Conservation (phyloP, 2,329 filamentous ascomycete species). For the Penicillium freii region DNA sequence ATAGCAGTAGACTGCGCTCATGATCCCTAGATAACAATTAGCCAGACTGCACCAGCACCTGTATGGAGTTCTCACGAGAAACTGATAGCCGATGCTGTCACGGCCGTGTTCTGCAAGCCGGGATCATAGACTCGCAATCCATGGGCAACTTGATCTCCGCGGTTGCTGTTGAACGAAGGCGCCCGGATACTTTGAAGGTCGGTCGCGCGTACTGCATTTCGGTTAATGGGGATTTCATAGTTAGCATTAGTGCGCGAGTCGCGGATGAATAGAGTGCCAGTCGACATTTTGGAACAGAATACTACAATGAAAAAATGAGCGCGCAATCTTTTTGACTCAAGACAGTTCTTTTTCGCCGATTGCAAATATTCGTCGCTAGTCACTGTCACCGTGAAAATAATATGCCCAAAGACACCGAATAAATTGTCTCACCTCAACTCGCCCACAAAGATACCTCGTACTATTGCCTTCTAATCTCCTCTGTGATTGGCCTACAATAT, state of each 20-base stretch:
- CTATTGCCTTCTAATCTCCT: neutral
- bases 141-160: conserved; percentile 23
- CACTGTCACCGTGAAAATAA: too few species aligned
- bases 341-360: neutral
- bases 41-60: neutral
- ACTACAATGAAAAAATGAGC: neutral
- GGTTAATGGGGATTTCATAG: conserved; percentile 31
- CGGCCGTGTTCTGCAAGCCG: conserved; percentile 36
- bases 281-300: conserved; percentile 9
- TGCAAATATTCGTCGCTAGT: neutral
- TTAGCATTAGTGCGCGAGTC: conserved; percentile 31
- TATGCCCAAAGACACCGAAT: too few species aligned
- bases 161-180: conserved; percentile 12
- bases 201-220: conserved; percentile 29
- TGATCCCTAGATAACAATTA: conserved; percentile 26
- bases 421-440: neutral
- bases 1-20: conserved; percentile 28
- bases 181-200: conserved; percentile 32
- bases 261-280: conserved; percentile 19
- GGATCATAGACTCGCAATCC: conserved; percentile 37
- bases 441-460: neutral
- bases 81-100: conserved; percentile 31
- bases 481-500: neutral
- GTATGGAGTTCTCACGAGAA: conserved; percentile 26
- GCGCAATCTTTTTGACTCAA: neutral